Conservation (phyloP, 257 asterid species). For the Orobanche coerulescens region DNA sequence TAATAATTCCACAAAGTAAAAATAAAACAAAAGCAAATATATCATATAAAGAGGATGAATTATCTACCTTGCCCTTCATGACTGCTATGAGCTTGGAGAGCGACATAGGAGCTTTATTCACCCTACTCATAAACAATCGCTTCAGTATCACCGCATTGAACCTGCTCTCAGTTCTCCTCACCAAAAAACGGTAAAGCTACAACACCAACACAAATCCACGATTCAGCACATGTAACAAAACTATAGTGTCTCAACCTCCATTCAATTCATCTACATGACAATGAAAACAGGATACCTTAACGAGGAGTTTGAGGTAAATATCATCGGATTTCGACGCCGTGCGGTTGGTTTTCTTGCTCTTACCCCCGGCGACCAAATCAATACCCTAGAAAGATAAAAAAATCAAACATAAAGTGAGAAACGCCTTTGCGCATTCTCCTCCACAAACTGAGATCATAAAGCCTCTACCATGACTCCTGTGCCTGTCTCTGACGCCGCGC, state of each 20-base stretch:
- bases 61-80: conserved; percentile 49
- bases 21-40: not conserved
- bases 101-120: conserved; percentile 78
- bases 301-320: conserved; percentile 67
- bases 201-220: not conserved
- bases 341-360: conserved; percentile 80
- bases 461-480: not conserved
- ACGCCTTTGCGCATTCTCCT: not conserved
- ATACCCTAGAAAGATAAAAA: conserved; percentile 46
- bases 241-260: too few species aligned
- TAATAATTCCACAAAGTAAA: too few species aligned
- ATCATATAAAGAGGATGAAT: too few species aligned
- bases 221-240: not conserved
- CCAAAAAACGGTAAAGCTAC: conserved; percentile 76
- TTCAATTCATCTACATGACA: too few species aligned
- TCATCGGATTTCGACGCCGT: conserved; percentile 74
- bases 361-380: conserved; percentile 90
- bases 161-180: conserved; percentile 85
- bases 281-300: conserved; percentile 38
- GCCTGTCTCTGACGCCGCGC: not conserved
- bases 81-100: conserved; percentile 62
- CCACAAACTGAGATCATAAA: not conserved
- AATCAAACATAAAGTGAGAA: not conserved
- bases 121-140: conserved; percentile 86
- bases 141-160: conserved; percentile 77